A percentile compares a stretch with the other conserved stretches of the same genome.
Evolutionary conservation across 1,284 basidiomycete genomes (phyloP).

Genomic region (Crocinoboletus sp.): DNA sequence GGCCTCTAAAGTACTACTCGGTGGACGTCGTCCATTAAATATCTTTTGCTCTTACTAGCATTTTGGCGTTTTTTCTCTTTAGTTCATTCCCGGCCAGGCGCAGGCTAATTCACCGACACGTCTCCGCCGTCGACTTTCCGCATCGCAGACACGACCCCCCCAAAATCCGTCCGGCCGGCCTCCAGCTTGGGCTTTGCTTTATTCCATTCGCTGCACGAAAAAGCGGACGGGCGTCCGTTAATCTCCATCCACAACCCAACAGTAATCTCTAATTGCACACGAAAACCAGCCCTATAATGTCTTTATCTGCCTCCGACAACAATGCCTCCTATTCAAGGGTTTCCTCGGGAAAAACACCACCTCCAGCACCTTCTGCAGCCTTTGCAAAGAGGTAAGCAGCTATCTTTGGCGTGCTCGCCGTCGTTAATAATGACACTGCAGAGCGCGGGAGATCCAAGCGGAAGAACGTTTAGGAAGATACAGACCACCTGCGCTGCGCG

Average conservation of each 20-base stretch:
- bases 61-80: conserved; percentile 18
- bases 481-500: conserved; percentile 75
- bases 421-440: conserved; percentile 31
- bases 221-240: conserved; percentile 34
- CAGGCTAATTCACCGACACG: conserved; percentile 33
- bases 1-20: conserved; percentile 31
- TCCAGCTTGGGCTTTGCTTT: conserved; percentile 20
- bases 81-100: conserved; percentile 26
- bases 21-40: conserved; percentile 31
- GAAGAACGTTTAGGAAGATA: conserved; percentile 71
- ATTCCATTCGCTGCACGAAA: conserved; percentile 31
- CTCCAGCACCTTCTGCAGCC: conserved; percentile 84
- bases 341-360: conserved; percentile 81
- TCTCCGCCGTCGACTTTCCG: conserved; percentile 22
- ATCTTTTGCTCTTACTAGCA: conserved; percentile 31
- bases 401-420: conserved; percentile 12
- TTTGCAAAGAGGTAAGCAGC: conserved; percentile 72
- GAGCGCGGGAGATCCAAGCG: conserved; percentile 77
- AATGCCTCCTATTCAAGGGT: conserved; percentile 71
- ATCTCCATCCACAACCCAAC: conserved; percentile 44
- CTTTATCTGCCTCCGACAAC: conserved; percentile 78
- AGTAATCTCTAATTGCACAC: conserved; percentile 80
- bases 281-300: conserved; percentile 72
- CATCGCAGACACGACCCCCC: conserved; percentile 32
- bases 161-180: conserved; percentile 19